Percentiles rank a stretch among this genome's conserved stretches.
Evolutionary conservation across 441 rosid genomes (phyloP).

Genomic region (Iberis amara): DNA sequence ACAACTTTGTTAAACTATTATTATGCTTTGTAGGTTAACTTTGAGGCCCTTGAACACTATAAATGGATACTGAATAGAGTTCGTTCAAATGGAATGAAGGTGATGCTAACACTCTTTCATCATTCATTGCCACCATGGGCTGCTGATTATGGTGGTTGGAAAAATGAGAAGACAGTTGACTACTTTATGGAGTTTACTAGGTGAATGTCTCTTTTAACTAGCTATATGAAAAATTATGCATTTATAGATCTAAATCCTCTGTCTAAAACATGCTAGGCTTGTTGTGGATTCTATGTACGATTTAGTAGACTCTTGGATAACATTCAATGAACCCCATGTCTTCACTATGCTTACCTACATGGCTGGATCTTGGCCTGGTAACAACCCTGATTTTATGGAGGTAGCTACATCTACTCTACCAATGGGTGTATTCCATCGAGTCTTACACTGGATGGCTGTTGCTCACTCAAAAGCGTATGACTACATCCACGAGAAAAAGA

Average conservation of each 20-base stretch:
- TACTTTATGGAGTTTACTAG: slow-evolving; percentile 86
- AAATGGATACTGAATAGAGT: slow-evolving; percentile 81
- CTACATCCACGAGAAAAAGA: slow-evolving; percentile 63
- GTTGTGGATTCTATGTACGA: slow-evolving; percentile 73
- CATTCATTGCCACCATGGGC: slow-evolving; percentile 98
- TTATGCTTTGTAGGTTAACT: slow-evolving; percentile 59
- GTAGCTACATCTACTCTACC: slow-evolving; percentile 84
- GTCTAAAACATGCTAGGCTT: slow-evolving; percentile 50
- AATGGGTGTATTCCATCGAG: slow-evolving; percentile 78
- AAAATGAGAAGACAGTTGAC: slow-evolving; percentile 83
- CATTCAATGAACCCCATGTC: slow-evolving; percentile 91
- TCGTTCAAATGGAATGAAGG: slow-evolving; percentile 83
- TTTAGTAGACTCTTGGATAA: slow-evolving; percentile 81
- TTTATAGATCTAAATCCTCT: slow-evolving; percentile 20
- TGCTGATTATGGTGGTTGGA: slow-evolving; percentile 97
- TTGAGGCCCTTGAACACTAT: slow-evolving; percentile 82
- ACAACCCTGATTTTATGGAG: slow-evolving; percentile 87
- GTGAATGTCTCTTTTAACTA: slow-evolving; percentile 33
- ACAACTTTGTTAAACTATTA: not conserved
- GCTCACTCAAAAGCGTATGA: slow-evolving; percentile 83
- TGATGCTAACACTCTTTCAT: slow-evolving; percentile 92
- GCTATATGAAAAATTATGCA: slow-evolving; percentile 13
- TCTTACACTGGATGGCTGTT: slow-evolving; percentile 80
- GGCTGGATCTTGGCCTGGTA: slow-evolving; percentile 98
- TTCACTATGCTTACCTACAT: slow-evolving; percentile 88